phyloP scores from a whole-genome alignment of 2,329 filamentous ascomycete genomes.

The Aspergillus pseudoviridinutans region DNA sequence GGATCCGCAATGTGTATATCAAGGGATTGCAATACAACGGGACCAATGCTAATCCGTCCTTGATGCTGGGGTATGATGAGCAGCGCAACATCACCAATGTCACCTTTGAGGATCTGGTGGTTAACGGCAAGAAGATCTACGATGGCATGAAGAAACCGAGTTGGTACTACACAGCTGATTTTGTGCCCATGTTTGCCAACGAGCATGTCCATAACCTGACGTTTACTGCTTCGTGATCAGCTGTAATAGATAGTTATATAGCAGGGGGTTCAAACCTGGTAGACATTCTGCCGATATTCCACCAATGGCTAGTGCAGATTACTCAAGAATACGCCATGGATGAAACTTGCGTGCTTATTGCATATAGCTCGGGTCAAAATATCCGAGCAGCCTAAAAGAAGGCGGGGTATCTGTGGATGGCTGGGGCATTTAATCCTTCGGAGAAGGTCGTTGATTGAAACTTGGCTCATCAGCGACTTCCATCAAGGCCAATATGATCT shows the following conservation, averaged over 20 bases:
- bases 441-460: not conserved
- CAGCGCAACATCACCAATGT: not conserved
- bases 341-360: too few species aligned
- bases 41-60: conserved; percentile 11
- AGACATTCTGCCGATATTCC: too few species aligned
- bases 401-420: not conserved
- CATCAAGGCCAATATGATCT: too few species aligned
- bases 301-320: too few species aligned
- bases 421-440: not conserved
- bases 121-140: conserved; percentile 19
- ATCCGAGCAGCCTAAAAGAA: not conserved
- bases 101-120: conserved; percentile 5
- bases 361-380: not conserved
- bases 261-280: too few species aligned
- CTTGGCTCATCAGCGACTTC: not conserved
- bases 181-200: conserved; percentile 22
- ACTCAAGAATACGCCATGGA: not conserved
- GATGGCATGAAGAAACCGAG: conserved; percentile 23
- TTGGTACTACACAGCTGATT: conserved; percentile 24
- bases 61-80: conserved; percentile 11
- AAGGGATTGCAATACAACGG: conserved; percentile 17
- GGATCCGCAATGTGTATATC: conserved; percentile 27
- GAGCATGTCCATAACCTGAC: conserved; percentile 15
- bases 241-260: not conserved
- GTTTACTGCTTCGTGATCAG: not conserved